Percentiles rank a stretch among this genome's conserved stretches.
These are phyloP conservation scores for Kazachstania sp. DNA, from an alignment of 1,139 yeast genomes.

Conservation along the genomic window DNA sequence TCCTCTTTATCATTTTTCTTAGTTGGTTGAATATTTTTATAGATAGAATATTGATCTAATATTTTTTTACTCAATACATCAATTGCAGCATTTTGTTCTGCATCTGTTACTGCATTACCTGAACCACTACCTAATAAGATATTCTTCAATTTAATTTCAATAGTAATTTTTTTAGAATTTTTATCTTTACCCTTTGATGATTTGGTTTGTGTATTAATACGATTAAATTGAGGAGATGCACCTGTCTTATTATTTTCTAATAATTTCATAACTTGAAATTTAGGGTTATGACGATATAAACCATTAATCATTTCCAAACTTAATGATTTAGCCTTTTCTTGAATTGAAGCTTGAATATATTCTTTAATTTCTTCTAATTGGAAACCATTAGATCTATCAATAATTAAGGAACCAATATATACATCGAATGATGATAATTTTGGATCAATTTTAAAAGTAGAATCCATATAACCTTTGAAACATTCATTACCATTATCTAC, in stretches of 20 bases:
- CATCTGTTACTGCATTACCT: neutral
- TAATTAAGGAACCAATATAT: neutral
- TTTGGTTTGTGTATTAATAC: neutral
- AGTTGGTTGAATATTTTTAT: neutral
- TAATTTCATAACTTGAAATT: neutral
- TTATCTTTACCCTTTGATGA: neutral
- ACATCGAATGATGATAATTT: neutral
- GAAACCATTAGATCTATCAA: constrained; percentile 1
- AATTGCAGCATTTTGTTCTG: neutral
- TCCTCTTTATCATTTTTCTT: neutral
- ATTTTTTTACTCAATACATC: neutral
- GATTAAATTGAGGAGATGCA: neutral
- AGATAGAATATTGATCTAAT: neutral
- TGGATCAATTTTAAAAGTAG: neutral
- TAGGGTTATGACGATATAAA: neutral
- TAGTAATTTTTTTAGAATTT: neutral
- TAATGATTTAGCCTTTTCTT: neutral
- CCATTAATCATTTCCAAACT: neutral
- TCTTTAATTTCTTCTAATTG: neutral
- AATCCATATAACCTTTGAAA: neutral
- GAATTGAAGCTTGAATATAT: neutral
- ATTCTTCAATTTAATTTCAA: neutral
- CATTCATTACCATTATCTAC: neutral
- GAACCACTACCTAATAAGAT: neutral
- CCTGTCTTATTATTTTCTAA: neutral